A percentile compares a stretch with the other conserved stretches of the same genome.
Conservation (phyloP, 2,329 filamentous ascomycete genomes). For the Macroventuria anomochaeta region DNA sequence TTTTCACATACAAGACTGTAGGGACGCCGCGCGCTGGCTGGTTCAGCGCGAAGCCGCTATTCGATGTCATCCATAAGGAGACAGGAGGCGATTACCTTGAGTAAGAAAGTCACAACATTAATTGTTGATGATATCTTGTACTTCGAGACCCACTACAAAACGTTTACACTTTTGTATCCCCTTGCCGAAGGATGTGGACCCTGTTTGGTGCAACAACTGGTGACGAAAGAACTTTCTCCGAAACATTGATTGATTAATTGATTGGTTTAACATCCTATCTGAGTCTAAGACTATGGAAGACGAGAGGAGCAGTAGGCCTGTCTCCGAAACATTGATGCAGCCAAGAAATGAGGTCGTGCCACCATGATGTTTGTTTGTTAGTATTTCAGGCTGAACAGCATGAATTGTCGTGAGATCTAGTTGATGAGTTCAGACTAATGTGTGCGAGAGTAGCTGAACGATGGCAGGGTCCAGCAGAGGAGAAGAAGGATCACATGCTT, state of each 20-base stretch:
- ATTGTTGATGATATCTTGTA: no score
- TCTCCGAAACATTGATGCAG: conserved; percentile 5
- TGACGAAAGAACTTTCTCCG: not conserved
- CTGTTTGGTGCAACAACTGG: not conserved
- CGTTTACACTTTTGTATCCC: not conserved
- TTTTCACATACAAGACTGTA: conserved; percentile 70
- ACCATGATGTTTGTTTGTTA: conserved; percentile 3
- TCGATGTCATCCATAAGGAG: conserved; percentile 72
- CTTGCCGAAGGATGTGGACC: not conserved
- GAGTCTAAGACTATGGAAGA: no score
- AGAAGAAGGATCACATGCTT: conserved; percentile 3
- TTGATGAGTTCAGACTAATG: not conserved
- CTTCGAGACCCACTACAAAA: not conserved
- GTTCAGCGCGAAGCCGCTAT: conserved; percentile 74
- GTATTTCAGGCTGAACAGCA: not conserved
- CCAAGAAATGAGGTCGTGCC: conserved; percentile 8
- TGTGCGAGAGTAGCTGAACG: not conserved
- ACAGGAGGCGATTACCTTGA: conserved; percentile 63
- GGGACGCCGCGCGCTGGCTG: conserved; percentile 66
- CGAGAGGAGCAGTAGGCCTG: no score
- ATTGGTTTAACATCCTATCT: no score
- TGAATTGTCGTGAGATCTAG: not conserved
- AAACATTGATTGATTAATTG: not conserved
- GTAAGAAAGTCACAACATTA: conserved; percentile 28
- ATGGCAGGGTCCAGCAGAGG: conserved; percentile 11